Evolutionary conservation across 2,329 filamentous ascomycete genomes (phyloP), one percentile per base, ranked within the genome.

Genomic region (Xylariaceae sp.): DNA sequence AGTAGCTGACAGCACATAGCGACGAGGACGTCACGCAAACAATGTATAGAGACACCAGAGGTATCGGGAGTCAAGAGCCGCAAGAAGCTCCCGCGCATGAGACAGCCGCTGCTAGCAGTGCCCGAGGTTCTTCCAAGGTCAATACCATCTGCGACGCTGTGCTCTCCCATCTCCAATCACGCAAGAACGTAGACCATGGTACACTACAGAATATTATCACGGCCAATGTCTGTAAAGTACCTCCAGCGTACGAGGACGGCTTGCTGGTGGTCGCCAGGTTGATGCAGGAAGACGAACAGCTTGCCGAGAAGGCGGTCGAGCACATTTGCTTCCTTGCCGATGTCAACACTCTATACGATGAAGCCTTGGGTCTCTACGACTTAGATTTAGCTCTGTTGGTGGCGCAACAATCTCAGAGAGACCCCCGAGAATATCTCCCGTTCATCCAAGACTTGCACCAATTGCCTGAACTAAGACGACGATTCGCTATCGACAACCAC

Each of bases 241-340:
- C 95, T 0, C 92, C 95, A 6, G 93, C 96, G 48, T 82, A 98
- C 0, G 90, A 96, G 55, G 88, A 93, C 58, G 95, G 92, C 2
- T 79, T 99, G 48, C 77, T 77, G 2, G 85, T 98, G 29, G 90
- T 98, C 32, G 88, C 91, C 3, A 82, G 87, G 51, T 77, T 99
- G 37, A 83, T 86, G 79, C 81, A 83, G 52, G 82, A 88, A 63
- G 84, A 89, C 48, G 79, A 85, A 42, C 82, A 86, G 50, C 81
- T 93, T 63, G 91, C 91, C 0, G 93, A 98, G 64, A 89, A 88
- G 71, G 93, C 93, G 0, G 89, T 97, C 20, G 92, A 97, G 70
- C 95, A 99, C 69, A 97, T 99, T 57, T 98, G 92, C 79, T 99
- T 99, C 79, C 82, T 99, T 42, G 91, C 93, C 0, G 95, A 99